Conservation (phyloP, 495 filamentous ascomycete genomes). For the Neurospora tetraspora region DNA sequence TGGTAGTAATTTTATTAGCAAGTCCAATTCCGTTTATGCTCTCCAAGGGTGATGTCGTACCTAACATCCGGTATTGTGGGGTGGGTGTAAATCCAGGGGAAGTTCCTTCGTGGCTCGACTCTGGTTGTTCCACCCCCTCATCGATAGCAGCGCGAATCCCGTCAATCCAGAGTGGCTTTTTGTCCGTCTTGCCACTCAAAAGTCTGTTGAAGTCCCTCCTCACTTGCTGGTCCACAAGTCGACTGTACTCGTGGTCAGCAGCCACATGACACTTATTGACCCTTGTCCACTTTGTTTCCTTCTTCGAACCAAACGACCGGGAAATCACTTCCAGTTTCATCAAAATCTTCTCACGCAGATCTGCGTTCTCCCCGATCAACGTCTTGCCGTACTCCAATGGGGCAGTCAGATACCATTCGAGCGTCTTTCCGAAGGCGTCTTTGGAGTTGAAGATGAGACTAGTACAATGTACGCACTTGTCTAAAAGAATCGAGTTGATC, state of each 20-base stretch:
- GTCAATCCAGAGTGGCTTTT: too few species aligned
- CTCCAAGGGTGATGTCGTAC: neutral
- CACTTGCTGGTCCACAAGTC: neutral
- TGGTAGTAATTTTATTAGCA: neutral
- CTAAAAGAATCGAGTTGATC: too few species aligned
- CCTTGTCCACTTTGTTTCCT: neutral
- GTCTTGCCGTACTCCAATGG: too few species aligned
- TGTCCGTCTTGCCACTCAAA: neutral
- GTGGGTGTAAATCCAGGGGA: neutral
- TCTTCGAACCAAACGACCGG: neutral
- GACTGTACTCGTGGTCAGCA: neutral
- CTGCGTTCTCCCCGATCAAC: too few species aligned
- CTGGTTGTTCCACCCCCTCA: neutral
- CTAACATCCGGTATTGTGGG: neutral
- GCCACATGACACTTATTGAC: neutral
- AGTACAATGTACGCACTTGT: too few species aligned
- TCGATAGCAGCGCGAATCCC: neutral
- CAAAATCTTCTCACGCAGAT: too few species aligned
- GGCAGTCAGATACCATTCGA: too few species aligned
- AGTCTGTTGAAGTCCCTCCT: neutral
- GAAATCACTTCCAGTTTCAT: too few species aligned
- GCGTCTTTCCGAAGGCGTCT: too few species aligned
- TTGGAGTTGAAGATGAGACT: too few species aligned
- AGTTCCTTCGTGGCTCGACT: neutral
- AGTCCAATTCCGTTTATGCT: neutral